Base-by-base conservation (phyloP, 176 grass and related monocot species). In the Echinochloa phyllopogon region DNA sequence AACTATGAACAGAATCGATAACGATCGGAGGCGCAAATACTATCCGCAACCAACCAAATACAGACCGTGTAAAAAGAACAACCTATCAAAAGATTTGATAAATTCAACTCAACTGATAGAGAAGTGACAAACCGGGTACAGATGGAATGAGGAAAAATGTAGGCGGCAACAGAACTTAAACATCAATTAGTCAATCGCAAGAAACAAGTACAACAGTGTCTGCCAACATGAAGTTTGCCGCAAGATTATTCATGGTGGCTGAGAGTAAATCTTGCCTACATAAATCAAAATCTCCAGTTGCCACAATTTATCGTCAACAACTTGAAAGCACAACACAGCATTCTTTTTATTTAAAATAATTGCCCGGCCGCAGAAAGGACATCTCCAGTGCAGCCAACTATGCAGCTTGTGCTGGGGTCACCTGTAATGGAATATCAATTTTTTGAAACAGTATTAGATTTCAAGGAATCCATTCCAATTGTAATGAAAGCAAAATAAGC, bases 171-270 rank as follows among this genome's bases (percentile, higher is more conserved):
- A 69, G 0, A 77, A 51, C 4, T 13, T 70, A 41, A 13, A 43
- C 8, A 57, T 15, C 56, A 65, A 53, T 76, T 24, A 38, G 55
- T 67, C 39, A 57, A 67, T 57, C 52, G 0, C 10, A 6, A 48
- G 4, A 25, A 49, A 59, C 0, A 50, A 59, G 36, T 37, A 81
- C 25, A 42, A 17, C 17, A 84, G 45, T 36, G 69, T 71, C 53
- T 18, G 0, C 57, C 37, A 67, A 58, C 21, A 68, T 64, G 4
- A 83, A 78, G 40, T 74, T 72, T 66, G 74, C 58, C 8, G n/a
- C 60, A 74, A 68, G n/a, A 79, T 90, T 79, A 90, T 74, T 90
- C 59, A 58, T 66, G 41, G 29, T 50, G 79, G 68, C 39, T 40
- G 36, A 84, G 40, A 41, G 78, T 4, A 48, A 75, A 86, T 65